phyloP scores from a whole-genome alignment of 106 monocot species.

The Dendrobium officinale region DNA sequence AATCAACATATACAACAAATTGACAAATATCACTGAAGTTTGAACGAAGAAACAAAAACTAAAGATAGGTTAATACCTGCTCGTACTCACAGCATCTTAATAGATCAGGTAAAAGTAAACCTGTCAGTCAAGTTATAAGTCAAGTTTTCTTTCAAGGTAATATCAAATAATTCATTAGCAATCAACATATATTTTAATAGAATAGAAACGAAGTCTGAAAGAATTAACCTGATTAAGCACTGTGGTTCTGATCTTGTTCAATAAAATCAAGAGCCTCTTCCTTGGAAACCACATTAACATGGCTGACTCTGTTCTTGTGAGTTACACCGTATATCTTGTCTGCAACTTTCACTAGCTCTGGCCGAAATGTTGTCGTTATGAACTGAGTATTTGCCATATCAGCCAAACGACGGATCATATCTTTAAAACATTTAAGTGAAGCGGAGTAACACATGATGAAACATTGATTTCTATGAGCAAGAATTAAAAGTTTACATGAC shows the following conservation, averaged over 20 bases:
- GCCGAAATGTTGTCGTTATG: constrained; percentile 90
- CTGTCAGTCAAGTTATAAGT: too few species aligned
- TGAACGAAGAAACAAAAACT: too few species aligned
- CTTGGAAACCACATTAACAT: constrained; percentile 75
- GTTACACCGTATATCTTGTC: constrained; percentile 98
- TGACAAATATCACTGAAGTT: too few species aligned
- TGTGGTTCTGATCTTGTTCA: constrained; percentile 82
- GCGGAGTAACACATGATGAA: too few species aligned
- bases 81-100: too few species aligned
- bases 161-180: not conserved
- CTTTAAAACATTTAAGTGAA: constrained; percentile 14
- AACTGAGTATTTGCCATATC: constrained; percentile 93
- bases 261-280: constrained; percentile 94
- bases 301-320: constrained; percentile 93
- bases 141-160: too few species aligned
- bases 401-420: constrained; percentile 93
- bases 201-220: not conserved
- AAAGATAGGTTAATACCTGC: too few species aligned
- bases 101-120: too few species aligned
- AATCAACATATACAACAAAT: too few species aligned
- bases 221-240: constrained; percentile 15
- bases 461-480: too few species aligned
- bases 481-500: too few species aligned
- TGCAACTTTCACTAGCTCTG: constrained; percentile 92
- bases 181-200: not conserved